phyloP scores from a whole-genome alignment of 2,329 filamentous ascomycete genomes.

The Colletotrichum melonis region DNA sequence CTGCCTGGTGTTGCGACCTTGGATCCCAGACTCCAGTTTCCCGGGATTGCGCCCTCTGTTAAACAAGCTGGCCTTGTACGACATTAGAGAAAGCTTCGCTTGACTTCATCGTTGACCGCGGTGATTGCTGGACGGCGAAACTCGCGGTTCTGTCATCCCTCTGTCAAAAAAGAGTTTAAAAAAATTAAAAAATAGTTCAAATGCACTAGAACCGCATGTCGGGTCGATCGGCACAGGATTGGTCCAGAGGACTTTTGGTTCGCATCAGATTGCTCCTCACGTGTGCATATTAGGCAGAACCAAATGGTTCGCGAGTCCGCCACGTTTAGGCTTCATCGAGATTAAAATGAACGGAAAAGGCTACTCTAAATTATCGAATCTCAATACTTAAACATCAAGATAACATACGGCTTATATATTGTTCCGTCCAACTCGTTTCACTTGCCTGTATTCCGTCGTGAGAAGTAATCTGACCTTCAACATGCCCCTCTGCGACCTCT shows the following conservation, averaged over 20 bases:
- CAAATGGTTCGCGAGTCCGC: not conserved
- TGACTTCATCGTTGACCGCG: not conserved
- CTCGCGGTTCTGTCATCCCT: not conserved
- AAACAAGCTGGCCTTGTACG: not conserved
- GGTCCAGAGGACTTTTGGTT: not conserved
- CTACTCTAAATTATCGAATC: not conserved
- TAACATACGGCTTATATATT: not conserved
- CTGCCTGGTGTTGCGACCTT: not conserved
- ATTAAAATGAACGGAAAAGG: not conserved
- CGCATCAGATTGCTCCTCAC: not conserved
- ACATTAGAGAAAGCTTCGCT: not conserved
- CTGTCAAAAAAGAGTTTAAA: not conserved
- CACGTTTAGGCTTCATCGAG: not conserved
- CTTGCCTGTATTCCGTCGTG: not conserved
- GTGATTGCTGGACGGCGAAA: not conserved
- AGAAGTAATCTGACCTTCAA: not conserved
- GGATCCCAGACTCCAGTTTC: not conserved
- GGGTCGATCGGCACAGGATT: not conserved
- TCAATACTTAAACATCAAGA: too few relatives aligned
- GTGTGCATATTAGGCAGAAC: not conserved
- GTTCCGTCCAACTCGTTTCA: not conserved
- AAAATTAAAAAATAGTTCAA: not conserved
- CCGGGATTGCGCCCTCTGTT: not conserved
- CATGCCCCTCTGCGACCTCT: slow-evolving; percentile 10
- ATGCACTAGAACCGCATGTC: not conserved